A percentile compares a stretch with the other conserved stretches of the same genome.
Conservation (phyloP, 2,329 filamentous ascomycete genomes). For the Penicillium decumbens region DNA sequence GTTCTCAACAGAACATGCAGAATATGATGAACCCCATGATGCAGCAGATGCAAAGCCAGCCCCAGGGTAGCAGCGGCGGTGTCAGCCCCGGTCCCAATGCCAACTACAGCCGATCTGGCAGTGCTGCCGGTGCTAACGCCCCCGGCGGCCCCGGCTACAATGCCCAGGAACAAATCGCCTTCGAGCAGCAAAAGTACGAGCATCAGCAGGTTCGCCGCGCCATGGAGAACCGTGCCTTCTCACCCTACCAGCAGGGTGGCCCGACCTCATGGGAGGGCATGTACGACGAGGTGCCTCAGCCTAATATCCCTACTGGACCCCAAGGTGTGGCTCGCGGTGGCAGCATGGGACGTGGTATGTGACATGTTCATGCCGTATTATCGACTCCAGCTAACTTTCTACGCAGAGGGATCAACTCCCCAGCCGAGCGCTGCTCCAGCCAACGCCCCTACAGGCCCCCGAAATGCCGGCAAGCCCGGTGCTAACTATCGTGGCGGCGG, state of each 20-base stretch:
- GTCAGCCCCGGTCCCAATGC: constrained; percentile 52
- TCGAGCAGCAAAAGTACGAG: constrained; percentile 75
- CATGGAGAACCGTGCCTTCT: constrained; percentile 41
- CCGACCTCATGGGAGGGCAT: constrained; percentile 95
- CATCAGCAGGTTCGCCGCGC: constrained; percentile 59
- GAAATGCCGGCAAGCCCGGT: constrained; percentile 87
- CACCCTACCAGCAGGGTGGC: constrained; percentile 52
- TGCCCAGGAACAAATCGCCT: constrained; percentile 67
- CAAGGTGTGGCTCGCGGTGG: constrained; percentile 45
- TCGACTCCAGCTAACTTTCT: not conserved
- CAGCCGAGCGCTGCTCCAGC: constrained; percentile 58
- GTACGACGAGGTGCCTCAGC: constrained; percentile 93
- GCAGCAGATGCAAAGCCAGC: constrained; percentile 54
- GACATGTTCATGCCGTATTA: constrained; percentile 21
- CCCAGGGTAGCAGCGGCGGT: constrained; percentile 35
- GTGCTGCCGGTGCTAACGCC: not conserved
- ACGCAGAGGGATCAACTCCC: constrained; percentile 33
- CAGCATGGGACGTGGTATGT: constrained; percentile 41
- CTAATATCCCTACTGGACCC: constrained; percentile 57
- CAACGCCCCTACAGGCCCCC: constrained; percentile 88
- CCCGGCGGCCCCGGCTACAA: constrained; percentile 55
- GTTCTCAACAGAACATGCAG: constrained; percentile 53
- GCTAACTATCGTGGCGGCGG: constrained; percentile 92
- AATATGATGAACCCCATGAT: constrained; percentile 69
- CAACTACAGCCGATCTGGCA: constrained; percentile 41